These are phyloP conservation scores for Stylonectria norvegica DNA, from an alignment of 2,329 filamentous ascomycete genomes.

Conservation along the genomic window DNA sequence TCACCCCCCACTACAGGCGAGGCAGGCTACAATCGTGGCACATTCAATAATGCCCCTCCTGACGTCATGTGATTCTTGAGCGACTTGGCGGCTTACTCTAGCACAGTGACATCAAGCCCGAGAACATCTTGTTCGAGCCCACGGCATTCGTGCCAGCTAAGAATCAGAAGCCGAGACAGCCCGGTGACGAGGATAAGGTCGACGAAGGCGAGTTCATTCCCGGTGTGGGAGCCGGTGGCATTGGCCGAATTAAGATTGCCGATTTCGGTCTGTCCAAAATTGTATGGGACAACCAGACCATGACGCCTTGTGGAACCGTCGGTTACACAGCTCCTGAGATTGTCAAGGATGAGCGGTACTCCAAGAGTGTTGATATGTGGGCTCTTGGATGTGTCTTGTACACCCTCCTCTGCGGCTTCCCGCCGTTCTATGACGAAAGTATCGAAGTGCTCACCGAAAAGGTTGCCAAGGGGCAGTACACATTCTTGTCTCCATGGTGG, in stretches of 20 bases:
- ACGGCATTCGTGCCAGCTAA: constrained; percentile 77
- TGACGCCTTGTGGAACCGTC: constrained; percentile 98
- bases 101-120: constrained; percentile 90
- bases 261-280: constrained; percentile 98
- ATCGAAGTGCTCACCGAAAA: constrained; percentile 97
- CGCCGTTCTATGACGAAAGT: constrained; percentile 97
- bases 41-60: constrained; percentile 25
- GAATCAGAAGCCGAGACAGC: constrained; percentile 72
- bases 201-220: constrained; percentile 91
- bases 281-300: constrained; percentile 96
- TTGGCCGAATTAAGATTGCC: constrained; percentile 93
- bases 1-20: constrained; percentile 2
- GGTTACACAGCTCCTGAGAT: constrained; percentile 98
- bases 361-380: constrained; percentile 99
- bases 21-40: constrained; percentile 1
- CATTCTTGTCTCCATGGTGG: constrained; percentile 98
- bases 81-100: constrained; percentile 20
- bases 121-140: constrained; percentile 92
- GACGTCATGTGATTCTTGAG: constrained; percentile 26
- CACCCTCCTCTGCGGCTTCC: constrained; percentile 94
- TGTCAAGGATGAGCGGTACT: constrained; percentile 97
- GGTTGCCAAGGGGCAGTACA: constrained; percentile 93
- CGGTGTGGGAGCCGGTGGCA: constrained; percentile 81
- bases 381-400: constrained; percentile 94
- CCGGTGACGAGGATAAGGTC: constrained; percentile 94